A percentile compares a stretch with the other conserved stretches of the same genome.
phyloP scores from a whole-genome alignment of 1,284 basidiomycete species.

The Heterobasidion parviporum region DNA sequence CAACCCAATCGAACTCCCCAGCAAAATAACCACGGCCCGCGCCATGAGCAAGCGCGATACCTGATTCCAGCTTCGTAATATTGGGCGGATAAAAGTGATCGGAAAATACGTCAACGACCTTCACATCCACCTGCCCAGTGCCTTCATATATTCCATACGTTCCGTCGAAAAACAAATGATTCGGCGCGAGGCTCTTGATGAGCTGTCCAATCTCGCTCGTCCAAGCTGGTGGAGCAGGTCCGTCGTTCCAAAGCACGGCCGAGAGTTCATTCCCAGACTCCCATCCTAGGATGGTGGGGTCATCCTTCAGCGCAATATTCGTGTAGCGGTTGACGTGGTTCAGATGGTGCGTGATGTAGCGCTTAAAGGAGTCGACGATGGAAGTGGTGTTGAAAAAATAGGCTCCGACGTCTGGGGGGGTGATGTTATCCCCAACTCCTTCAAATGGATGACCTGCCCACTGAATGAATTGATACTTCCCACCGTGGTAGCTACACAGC shows the following conservation, averaged over 20 bases:
- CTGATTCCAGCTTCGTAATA: conserved; percentile 11
- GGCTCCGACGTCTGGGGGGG: conserved; percentile 17
- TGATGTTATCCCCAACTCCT: conserved; percentile 16
- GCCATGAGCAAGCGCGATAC: conserved; percentile 11
- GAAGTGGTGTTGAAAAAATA: conserved; percentile 17
- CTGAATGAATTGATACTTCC: conserved; percentile 18
- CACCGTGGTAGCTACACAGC: conserved; percentile 17
- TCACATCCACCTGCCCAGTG: conserved; percentile 2
- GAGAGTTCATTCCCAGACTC: conserved; percentile 29
- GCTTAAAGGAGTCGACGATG: conserved; percentile 18
- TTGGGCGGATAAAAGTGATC: conserved; percentile 11
- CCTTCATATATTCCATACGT: conserved; percentile 11
- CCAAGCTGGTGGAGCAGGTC: conserved; percentile 22
- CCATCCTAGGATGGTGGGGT: conserved; percentile 23
- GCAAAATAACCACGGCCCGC: conserved; percentile 15
- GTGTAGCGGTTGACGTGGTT: conserved; percentile 19
- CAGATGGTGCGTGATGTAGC: conserved; percentile 16
- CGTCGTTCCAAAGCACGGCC: conserved; percentile 13
- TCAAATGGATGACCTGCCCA: conserved; percentile 13
- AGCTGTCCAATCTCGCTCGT: conserved; percentile 20
- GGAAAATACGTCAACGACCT: conserved; percentile 14
- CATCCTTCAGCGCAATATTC: conserved; percentile 19
- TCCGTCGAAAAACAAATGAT: conserved; percentile 17
- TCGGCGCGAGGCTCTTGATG: conserved; percentile 23
- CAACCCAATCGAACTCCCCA: conserved; percentile 19